Evolutionary conservation across 768 basidiomycete species (phyloP).

Genomic region (Lentinula boryana): DNA sequence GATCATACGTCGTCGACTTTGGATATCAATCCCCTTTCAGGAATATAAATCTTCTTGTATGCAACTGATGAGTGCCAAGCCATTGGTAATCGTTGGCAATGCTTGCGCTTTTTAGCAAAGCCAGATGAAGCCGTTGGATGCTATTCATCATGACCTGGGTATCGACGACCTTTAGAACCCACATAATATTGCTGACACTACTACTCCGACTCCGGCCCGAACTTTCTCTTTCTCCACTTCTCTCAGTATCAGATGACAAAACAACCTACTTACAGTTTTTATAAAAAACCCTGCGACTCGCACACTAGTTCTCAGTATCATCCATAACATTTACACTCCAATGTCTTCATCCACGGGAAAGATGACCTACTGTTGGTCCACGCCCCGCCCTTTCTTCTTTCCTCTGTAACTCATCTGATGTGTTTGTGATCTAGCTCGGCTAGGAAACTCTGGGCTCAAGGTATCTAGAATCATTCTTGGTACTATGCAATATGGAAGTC

Average conservation of each 20-base stretch:
- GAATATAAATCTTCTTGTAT: too few species aligned
- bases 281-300: background rate
- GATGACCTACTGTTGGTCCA: background rate
- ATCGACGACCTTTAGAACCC: too few species aligned
- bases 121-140: too few species aligned
- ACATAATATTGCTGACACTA: too few species aligned
- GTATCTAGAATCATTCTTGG: slow-evolving; percentile 34
- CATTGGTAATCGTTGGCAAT: too few species aligned
- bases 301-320: background rate
- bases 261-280: background rate
- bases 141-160: too few species aligned
- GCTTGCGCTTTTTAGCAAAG: too few species aligned
- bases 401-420: background rate
- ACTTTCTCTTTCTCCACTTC: background rate
- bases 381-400: background rate
- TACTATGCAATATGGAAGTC: slow-evolving; percentile 19
- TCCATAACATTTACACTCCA: background rate
- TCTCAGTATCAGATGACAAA: background rate
- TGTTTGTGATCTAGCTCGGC: slow-evolving; percentile 23
- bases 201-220: background rate
- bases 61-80: too few species aligned
- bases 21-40: too few species aligned
- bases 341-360: background rate
- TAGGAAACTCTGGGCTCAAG: slow-evolving; percentile 43
- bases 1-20: too few species aligned